Evolutionary conservation across 495 filamentous ascomycete genomes (phyloP).

Genomic region (Aspergillus affinis): DNA sequence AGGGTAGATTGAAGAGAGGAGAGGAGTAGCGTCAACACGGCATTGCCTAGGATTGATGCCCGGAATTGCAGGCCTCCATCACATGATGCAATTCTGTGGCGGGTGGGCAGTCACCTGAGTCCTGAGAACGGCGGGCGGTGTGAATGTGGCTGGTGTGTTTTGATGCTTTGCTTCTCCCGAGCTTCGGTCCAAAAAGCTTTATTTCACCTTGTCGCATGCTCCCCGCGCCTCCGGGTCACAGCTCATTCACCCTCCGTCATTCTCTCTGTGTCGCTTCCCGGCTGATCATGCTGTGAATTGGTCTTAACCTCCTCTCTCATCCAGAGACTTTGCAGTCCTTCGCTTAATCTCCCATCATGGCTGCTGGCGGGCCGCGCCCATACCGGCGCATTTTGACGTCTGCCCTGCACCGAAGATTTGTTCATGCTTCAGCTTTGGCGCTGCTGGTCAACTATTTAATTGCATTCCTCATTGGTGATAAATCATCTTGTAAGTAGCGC

Average conservation of each 20-base stretch:
- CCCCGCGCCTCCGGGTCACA: conserved; percentile 3
- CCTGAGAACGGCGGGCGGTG: conserved; percentile 20
- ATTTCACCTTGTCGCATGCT: conserved; percentile 1
- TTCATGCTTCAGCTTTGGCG: conserved; percentile 64
- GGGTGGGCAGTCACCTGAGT: conserved; percentile 34
- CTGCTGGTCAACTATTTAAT: conserved; percentile 72
- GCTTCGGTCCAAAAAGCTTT: not conserved
- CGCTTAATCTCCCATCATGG: conserved; percentile 42
- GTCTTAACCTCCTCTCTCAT: conserved; percentile 18
- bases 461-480: conserved; percentile 67
- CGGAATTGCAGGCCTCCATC: conserved; percentile 33
- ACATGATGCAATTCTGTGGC: conserved; percentile 33
- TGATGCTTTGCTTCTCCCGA: conserved; percentile 29
- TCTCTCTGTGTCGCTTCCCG: conserved; percentile 11
- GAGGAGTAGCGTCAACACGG: conserved; percentile 3
- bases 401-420: conserved; percentile 82
- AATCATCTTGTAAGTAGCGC: conserved; percentile 60
- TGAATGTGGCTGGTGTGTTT: conserved; percentile 40
- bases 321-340: conserved; percentile 30
- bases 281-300: conserved; percentile 40
- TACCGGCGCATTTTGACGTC: conserved; percentile 93
- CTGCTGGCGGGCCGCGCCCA: conserved; percentile 47
- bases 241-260: not conserved
- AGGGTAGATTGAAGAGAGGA: conserved; percentile 8
- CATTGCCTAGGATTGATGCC: conserved; percentile 27